phyloP scores from a whole-genome alignment of 768 basidiomycete species.

The Chlorophyllum brunneum region DNA sequence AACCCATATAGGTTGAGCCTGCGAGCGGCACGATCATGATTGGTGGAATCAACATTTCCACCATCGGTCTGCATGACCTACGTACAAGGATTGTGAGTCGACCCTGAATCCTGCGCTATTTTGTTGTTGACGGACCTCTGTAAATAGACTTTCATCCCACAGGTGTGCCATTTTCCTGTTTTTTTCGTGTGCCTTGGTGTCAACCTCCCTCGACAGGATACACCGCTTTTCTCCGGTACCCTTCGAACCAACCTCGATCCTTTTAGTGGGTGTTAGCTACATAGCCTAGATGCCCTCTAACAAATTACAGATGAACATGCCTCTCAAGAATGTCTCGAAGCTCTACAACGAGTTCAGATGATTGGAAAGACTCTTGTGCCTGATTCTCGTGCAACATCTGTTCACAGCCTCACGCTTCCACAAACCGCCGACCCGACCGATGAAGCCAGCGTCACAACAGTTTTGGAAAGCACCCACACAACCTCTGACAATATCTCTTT shows the following conservation, averaged over 20 bases:
- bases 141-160: constrained; percentile 76
- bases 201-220: constrained; percentile 38
- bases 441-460: too few relatives aligned
- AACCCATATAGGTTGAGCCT: constrained; percentile 61
- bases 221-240: constrained; percentile 77
- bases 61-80: constrained; percentile 80
- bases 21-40: constrained; percentile 70
- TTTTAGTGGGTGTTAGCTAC: constrained; percentile 48
- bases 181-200: neutral
- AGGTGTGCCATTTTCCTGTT: too few relatives aligned
- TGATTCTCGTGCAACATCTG: too few relatives aligned
- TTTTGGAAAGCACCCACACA: too few relatives aligned
- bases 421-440: too few relatives aligned
- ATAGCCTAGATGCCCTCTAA: too few relatives aligned
- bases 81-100: constrained; percentile 68
- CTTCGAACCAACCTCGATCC: constrained; percentile 74
- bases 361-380: constrained; percentile 49
- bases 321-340: constrained; percentile 77
- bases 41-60: constrained; percentile 86
- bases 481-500: constrained; percentile 47
- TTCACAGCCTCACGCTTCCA: too few relatives aligned
- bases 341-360: constrained; percentile 78
- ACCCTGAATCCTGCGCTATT: neutral
- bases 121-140: neutral
- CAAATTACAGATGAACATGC: constrained; percentile 79